Base-by-base conservation (phyloP, 257 asterid species). In the Striga asiatica region DNA sequence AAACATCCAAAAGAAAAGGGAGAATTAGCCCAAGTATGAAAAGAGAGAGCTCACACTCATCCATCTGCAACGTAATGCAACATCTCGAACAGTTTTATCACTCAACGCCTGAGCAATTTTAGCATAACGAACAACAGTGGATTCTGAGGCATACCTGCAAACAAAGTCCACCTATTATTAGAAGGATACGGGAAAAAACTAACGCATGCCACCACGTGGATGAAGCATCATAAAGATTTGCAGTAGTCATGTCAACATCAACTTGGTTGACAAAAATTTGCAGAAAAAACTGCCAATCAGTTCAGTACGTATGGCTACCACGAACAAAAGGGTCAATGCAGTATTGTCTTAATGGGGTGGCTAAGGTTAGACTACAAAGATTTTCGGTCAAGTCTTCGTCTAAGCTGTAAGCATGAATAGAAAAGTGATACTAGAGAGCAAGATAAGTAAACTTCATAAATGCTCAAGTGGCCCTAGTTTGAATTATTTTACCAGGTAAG, bases 31-130 rank as follows among this genome's bases (percentile, higher is more conserved):
- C 41, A 31, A 34, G n/a, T 29, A 60, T 20, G 45, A 5, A 11
- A 47, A 27, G 23, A 6, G 37, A 57, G 37, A 56, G 65, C 97
- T 85, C 74, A 89, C 97, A 16, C 62, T 85, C 94, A 89, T 85
- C 95, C 95, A 85, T 78, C 94, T 85, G 77, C 89, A 79, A 8
- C 96, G 91, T 56, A 89, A 63, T 47, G 97, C 97, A 50, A 85
- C 88, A 73, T 89, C 97, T 41, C 97, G 96, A 66, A 81, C 96
- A 38, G 97, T 89, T 78, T 89, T 89, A 60, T 83, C 94, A 64
- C 71, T 72, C 50, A 89, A 66, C 20, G 76, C 79, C 75, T 60
- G 82, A 22, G 97, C 79, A 58, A 85, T 85, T 75, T 72, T 85
- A 22, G 96, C 91, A 79, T 81, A 86, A 38, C 88, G 83, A 37